phyloP scores from a whole-genome alignment of 352 stramenopile species.

The Phytophthora cactorum region DNA sequence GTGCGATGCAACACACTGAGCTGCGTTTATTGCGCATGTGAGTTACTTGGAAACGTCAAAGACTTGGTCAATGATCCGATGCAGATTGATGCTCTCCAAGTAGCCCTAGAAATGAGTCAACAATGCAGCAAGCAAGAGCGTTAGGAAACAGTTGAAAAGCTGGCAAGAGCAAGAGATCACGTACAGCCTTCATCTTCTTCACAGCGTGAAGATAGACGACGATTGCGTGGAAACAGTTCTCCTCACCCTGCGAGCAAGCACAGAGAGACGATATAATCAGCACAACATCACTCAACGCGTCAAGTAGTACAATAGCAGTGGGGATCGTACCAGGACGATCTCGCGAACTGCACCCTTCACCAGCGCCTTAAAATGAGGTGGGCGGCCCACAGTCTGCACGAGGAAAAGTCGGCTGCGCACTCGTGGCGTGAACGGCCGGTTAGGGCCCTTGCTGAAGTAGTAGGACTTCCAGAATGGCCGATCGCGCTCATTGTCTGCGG shows the following conservation, averaged over 20 bases:
- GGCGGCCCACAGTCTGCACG: conserved; percentile 74
- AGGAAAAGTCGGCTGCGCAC: conserved; percentile 80
- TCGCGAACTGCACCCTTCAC: conserved; percentile 78
- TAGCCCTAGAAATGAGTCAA: conserved; percentile 55
- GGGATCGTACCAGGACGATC: conserved; percentile 72
- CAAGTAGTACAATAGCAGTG: conserved; percentile 1
- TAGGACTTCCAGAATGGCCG: conserved; percentile 87
- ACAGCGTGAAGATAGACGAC: conserved; percentile 86
- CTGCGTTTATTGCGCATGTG: conserved; percentile 18
- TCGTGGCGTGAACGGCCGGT: conserved; percentile 71
- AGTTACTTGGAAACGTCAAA: conserved; percentile 86
- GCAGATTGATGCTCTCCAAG: conserved; percentile 88
- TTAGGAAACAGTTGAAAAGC: conserved; percentile 3
- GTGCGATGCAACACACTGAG: conserved; percentile 21
- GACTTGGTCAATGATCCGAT: conserved; percentile 84
- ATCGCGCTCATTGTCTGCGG: conserved; percentile 75
- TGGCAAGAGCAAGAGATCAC: conserved; percentile 17
- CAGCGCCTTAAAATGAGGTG: conserved; percentile 87
- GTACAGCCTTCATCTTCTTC: conserved; percentile 86
- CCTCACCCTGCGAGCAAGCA: conserved; percentile 60
- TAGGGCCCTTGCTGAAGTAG: conserved; percentile 76
- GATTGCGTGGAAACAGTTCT: conserved; percentile 87
- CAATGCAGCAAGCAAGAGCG: conserved; percentile 2
- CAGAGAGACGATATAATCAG: conserved; percentile 5
- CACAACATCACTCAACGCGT: background rate